These are phyloP conservation scores for Xylaria flabelliformis DNA, from an alignment of 495 filamentous ascomycete species.

Conservation along the genomic window DNA sequence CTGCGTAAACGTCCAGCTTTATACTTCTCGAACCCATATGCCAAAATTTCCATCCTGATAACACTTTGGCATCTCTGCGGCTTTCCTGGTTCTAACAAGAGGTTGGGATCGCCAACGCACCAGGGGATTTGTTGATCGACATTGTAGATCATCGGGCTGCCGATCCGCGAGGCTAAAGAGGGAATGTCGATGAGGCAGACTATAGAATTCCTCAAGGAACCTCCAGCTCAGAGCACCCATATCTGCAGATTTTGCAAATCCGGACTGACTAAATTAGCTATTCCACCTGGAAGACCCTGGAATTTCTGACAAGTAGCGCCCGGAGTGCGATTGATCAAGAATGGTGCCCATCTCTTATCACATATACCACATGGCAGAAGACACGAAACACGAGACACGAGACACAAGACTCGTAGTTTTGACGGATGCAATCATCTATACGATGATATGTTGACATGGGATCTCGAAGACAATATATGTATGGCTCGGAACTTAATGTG, in stretches of 20 bases:
- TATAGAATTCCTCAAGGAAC: neutral
- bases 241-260: neutral
- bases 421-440: neutral
- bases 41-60: neutral
- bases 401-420: neutral
- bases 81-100: neutral
- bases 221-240: neutral
- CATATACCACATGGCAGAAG: neutral
- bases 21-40: constrained; percentile 1
- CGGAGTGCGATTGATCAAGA: neutral
- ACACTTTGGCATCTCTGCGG: neutral
- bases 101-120: neutral
- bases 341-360: neutral
- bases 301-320: neutral
- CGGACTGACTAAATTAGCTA: neutral
- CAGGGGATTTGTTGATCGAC: constrained; percentile 20
- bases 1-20: neutral
- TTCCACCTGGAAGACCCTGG: neutral
- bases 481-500: neutral
- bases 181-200: constrained; percentile 6
- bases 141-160: constrained; percentile 4
- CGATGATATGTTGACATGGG: neutral
- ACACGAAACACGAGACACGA: too few species aligned
- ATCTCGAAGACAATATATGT: neutral
- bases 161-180: constrained; percentile 22